Evolutionary conservation across 2,329 filamentous ascomycete species (phyloP).

Genomic region (Xylaria sp.): DNA sequence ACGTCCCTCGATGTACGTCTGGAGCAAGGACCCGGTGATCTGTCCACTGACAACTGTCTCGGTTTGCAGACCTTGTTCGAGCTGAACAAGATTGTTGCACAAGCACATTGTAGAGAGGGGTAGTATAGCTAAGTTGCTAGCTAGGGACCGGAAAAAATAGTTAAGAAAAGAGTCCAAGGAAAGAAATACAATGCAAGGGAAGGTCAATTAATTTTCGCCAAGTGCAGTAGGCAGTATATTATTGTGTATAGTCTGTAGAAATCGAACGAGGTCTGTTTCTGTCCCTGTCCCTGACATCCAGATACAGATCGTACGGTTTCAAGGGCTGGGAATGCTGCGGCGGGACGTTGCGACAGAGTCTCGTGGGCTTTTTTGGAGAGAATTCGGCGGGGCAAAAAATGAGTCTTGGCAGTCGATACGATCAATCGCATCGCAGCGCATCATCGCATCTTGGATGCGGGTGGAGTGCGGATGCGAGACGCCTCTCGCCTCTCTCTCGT

Average conservation of each 20-base stretch:
- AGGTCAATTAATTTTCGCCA: neutral
- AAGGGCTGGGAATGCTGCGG: conserved; percentile 24
- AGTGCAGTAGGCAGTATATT: neutral
- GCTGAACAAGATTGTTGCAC: neutral
- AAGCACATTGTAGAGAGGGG: conserved; percentile 6
- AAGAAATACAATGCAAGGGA: neutral
- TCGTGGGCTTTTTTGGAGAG: conserved; percentile 14
- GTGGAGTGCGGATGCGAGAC: conserved; percentile 20
- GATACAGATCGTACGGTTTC: conserved; percentile 34
- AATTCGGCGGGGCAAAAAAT: conserved; percentile 23
- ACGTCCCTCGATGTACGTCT: conserved; percentile 11
- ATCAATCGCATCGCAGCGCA: conserved; percentile 13
- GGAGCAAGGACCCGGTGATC: neutral
- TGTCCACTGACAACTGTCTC: neutral
- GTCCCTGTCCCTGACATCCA: conserved; percentile 3
- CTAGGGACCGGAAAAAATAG: too few relatives aligned
- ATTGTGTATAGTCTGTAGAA: neutral
- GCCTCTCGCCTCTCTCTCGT: conserved; percentile 6
- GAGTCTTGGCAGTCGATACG: conserved; percentile 22
- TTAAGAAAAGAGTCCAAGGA: neutral
- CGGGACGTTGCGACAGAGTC: conserved; percentile 18
- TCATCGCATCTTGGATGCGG: conserved; percentile 27
- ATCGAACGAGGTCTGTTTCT: conserved; percentile 25
- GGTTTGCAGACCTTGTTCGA: neutral
- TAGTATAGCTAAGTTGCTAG: neutral